Evolutionary conservation across 306 rosid genomes (phyloP), one percentile per base, ranked within the genome.

Genomic region (Sechiopsis laciniata): DNA sequence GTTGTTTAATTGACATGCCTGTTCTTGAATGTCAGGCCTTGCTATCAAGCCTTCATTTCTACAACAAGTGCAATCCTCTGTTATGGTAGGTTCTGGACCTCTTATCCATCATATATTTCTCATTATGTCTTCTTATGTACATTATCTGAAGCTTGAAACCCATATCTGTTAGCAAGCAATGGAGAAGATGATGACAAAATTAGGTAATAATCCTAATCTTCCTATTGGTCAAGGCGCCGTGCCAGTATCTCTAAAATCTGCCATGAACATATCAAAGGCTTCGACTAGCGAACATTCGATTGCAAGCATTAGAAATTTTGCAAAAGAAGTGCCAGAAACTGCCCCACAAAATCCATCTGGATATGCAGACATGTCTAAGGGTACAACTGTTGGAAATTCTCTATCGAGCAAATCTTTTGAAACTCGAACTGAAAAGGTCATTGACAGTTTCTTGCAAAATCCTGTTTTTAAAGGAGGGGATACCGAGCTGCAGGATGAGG

Each of bases 41-140:
- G 95, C 91, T 72, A 80, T 89, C 80, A 89, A 91, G 75, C 96
- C 99, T 7, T 85, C 88, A 63, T 87, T 87, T 60, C 79, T 91
- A 84, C 87, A 79, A 69, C 90, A 84, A 83, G 83, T 91, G 68
- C 99, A 91, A 70, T 69, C 95, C 10, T 78, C 54, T 76, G 35
- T 88, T 76, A 37, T 78, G 46, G 99, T 95, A 88, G 68, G 92
- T 89, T 74, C 75, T 3, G 10, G 74, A 52, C 26, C 60, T 70
- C 74, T 52, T 70, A 70, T 70, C 37, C 26, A 56, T 75, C 64
- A 64, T 63, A 29, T 29, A n/a, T 62, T 62, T 6, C 22, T 20
- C 57, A n/a, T 48, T 75, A n/a, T 32, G 21, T 51, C 76, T 63
- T 35, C 79, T 64, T 53, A 67, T 42, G 67, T 75, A 71, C 21